Evolutionary conservation across 2,329 filamentous ascomycete genomes (phyloP).

Genomic region (Monilinia polystroma): DNA sequence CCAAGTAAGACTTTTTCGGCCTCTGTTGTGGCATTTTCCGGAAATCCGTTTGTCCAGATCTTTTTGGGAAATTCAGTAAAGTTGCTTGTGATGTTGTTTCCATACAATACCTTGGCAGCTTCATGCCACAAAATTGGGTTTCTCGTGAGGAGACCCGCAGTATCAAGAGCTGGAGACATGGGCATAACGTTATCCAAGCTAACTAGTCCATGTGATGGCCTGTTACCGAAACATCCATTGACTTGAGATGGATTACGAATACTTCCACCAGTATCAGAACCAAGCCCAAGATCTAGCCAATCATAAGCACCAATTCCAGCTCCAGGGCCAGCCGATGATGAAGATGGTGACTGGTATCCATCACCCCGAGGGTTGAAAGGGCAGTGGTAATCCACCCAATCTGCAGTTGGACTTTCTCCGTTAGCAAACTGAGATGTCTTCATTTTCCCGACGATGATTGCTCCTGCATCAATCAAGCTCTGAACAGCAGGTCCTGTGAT

Average conservation of each 20-base stretch:
- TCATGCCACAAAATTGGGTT: conserved; percentile 46
- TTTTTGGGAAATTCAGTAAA: conserved; percentile 44
- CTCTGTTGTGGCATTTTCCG: conserved; percentile 41
- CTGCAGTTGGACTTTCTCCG: conserved; percentile 46
- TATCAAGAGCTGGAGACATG: conserved; percentile 48
- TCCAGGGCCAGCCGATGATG: conserved; percentile 49
- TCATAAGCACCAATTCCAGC: conserved; percentile 47
- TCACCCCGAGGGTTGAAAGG: conserved; percentile 49
- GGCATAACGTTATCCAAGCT: conserved; percentile 50
- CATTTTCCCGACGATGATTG: conserved; percentile 54
- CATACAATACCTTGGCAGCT: conserved; percentile 48
- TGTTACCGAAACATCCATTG: conserved; percentile 51
- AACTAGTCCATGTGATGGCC: conserved; percentile 48
- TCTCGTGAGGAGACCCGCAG: conserved; percentile 48
- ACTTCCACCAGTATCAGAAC: conserved; percentile 50
- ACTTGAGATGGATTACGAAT: conserved; percentile 50
- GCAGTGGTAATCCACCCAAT: conserved; percentile 47
- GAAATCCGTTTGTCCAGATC: conserved; percentile 47
- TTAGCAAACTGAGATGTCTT: conserved; percentile 50
- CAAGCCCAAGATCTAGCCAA: conserved; percentile 52
- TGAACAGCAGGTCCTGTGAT: conserved; percentile 53
- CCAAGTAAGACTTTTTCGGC: conserved; percentile 44
- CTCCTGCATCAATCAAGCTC: conserved; percentile 58
- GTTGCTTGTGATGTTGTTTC: conserved; percentile 47
- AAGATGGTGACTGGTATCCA: conserved; percentile 48